A percentile compares a stretch with the other conserved stretches of the same genome.
Evolutionary conservation across 768 basidiomycete species (phyloP).

Genomic region (Lactarius hengduanensis): DNA sequence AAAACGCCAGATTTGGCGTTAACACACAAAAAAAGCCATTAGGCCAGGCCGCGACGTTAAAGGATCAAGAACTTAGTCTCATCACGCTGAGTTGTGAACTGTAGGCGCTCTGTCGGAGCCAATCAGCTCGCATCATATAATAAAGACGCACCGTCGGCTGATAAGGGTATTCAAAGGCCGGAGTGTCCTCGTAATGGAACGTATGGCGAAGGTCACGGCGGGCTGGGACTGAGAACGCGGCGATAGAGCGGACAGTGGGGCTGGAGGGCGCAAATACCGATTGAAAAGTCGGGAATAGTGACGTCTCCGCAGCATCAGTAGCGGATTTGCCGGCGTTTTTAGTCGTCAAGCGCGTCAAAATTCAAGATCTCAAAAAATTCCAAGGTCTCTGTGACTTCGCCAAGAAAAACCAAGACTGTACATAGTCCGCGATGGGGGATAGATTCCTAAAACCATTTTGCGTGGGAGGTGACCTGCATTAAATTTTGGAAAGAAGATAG

Average conservation of each 20-base stretch:
- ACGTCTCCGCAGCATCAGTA: not conserved
- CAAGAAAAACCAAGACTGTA: not conserved
- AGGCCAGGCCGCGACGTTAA: not conserved
- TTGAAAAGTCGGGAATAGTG: not conserved
- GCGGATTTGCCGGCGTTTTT: not conserved
- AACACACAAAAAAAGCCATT: not conserved
- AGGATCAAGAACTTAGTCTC: not conserved
- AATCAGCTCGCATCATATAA: not conserved
- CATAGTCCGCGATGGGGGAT: not conserved
- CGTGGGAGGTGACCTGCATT: not conserved
- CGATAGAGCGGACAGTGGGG: not conserved
- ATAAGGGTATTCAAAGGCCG: not conserved
- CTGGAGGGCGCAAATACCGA: not conserved
- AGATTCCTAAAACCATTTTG: not conserved
- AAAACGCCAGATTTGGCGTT: not conserved
- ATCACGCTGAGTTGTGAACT: not conserved
- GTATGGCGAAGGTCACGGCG: not conserved
- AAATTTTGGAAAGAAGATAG: not conserved
- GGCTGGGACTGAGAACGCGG: not conserved
- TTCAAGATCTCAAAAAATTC: too few relatives aligned
- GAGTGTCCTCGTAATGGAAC: not conserved
- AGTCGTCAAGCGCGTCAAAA: too few relatives aligned
- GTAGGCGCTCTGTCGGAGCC: not conserved
- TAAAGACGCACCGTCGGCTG: not conserved
- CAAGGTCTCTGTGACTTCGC: not conserved